Evolutionary conservation across 2,329 filamentous ascomycete species (phyloP).

Genomic region (Sporothrix schenckii): DNA sequence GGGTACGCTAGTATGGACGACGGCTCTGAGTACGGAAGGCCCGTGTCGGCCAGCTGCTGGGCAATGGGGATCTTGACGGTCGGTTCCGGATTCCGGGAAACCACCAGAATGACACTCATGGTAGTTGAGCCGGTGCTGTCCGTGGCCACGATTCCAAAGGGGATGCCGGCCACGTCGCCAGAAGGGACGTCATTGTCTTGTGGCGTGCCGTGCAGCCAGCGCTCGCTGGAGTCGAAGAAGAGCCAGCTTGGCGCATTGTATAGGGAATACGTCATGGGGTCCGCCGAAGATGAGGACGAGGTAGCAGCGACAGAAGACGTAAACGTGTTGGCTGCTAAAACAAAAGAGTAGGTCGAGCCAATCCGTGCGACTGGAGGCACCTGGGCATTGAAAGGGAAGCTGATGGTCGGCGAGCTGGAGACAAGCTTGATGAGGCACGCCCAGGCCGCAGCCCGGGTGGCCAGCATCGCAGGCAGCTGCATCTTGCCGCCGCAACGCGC

Average conservation of each 20-base stretch:
- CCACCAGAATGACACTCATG: constrained; percentile 70
- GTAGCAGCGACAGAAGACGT: constrained; percentile 47
- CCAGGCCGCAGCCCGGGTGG: constrained; percentile 31
- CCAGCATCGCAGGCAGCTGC: constrained; percentile 29
- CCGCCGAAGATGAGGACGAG: constrained; percentile 48
- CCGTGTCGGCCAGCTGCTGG: constrained; percentile 60
- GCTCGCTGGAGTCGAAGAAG: constrained; percentile 64
- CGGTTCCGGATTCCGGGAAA: constrained; percentile 63
- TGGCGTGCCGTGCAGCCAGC: constrained; percentile 73
- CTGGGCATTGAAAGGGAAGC: constrained; percentile 82
- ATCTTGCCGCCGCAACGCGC: constrained; percentile 22
- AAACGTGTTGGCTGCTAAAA: constrained; percentile 76
- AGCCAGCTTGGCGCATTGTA: constrained; percentile 71
- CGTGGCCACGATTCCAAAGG: constrained; percentile 69
- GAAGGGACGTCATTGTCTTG: constrained; percentile 52
- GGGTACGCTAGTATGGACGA: constrained; percentile 61
- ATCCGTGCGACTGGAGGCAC: constrained; percentile 77
- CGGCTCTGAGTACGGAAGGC: constrained; percentile 59
- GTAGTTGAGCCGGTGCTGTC: constrained; percentile 65
- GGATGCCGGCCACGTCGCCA: constrained; percentile 57
- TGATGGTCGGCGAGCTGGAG: constrained; percentile 48
- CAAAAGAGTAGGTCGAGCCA: constrained; percentile 67
- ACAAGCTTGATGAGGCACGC: constrained; percentile 32
- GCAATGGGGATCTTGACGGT: constrained; percentile 58
- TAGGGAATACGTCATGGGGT: constrained; percentile 67